Evolutionary conservation across 768 basidiomycete species (phyloP), one percentile per base, ranked within the genome.

Genomic region (Epithele typhae): DNA sequence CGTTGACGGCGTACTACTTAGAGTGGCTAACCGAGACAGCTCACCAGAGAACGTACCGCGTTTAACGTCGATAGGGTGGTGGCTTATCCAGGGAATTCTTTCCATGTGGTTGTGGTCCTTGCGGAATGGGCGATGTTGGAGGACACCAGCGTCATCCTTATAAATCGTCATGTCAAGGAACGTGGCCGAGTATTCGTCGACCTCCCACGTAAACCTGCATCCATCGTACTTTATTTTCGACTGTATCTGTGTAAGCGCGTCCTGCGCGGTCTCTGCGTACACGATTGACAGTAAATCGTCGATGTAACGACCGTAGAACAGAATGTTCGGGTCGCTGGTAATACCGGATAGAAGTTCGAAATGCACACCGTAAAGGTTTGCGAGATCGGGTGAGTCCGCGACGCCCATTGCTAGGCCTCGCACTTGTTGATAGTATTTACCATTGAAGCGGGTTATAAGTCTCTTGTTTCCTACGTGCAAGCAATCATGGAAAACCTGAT

Each of bases 261-360:
- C 37, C 7, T 39, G 35, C 2, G 14, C 40, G 33, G 23, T 53
- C 11, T 33, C 23, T 17, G 46, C 46, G 8, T 23, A 10, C 7
- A 47, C 46, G 23, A 47, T 41, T 18, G 22, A 23, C 17, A 65
- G 35, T 25, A 55, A 56, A 37, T 68, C 66, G 46, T 68, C 64
- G 50, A 68, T 68, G 43, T 63, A 69, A 0, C 65, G 37, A 2
- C 63, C 61, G 43, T 66, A 68, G 36, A 61, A 66, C 4, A 45
- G 40, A n/a, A 62, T 40, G 4, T 21, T 7, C 0, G 54, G 55
- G 30, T 60, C 22, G 21, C 40, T 12, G 0, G 56, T 18, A 15
- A 56, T 44, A 5, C 46, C n/a, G 1, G 12, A 11, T 3, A 43
- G 24, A 0, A 66, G 5, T 25, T 44, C 65, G 24, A 56, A 61